A percentile compares a stretch with the other conserved stretches of the same genome.
These are phyloP conservation scores for Nicotiana tomentosiformis DNA, from an alignment of 257 asterid species.

Conservation along the genomic window DNA sequence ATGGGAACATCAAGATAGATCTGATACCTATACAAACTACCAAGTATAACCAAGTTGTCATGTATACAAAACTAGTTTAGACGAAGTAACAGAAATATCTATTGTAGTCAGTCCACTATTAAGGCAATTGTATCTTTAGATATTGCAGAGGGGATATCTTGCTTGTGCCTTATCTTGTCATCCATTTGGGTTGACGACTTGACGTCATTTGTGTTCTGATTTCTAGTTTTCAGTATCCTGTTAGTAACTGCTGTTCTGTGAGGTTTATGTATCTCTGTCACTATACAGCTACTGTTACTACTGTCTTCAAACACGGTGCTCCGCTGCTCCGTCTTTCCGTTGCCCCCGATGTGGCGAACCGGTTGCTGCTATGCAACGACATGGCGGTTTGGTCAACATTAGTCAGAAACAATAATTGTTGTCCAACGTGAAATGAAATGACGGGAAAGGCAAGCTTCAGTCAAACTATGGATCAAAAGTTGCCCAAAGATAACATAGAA, in stretches of 20 bases:
- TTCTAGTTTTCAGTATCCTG: not conserved
- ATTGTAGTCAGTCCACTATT: not conserved
- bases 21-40: not conserved
- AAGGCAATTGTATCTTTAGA: not conserved
- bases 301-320: slow-evolving; percentile 79
- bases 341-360: slow-evolving; percentile 70
- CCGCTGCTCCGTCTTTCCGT: slow-evolving; percentile 58
- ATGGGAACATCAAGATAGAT: not conserved
- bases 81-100: not conserved
- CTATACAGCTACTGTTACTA: slow-evolving; percentile 74
- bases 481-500: slow-evolving; percentile 15
- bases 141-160: not conserved
- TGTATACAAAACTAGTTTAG: not conserved
- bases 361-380: slow-evolving; percentile 78
- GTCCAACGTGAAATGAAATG: slow-evolving; percentile 17
- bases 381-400: slow-evolving; percentile 27
- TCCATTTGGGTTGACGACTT: not conserved
- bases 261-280: not conserved
- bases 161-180: not conserved
- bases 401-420: slow-evolving; percentile 27
- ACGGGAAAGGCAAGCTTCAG: slow-evolving; percentile 4
- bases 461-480: slow-evolving; percentile 17
- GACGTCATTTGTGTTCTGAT: not conserved
- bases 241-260: not conserved
- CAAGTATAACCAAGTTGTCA: not conserved